Base-by-base conservation (phyloP, 225 moss, liverwort and hornwort species). In the Lunularia cruciata region DNA sequence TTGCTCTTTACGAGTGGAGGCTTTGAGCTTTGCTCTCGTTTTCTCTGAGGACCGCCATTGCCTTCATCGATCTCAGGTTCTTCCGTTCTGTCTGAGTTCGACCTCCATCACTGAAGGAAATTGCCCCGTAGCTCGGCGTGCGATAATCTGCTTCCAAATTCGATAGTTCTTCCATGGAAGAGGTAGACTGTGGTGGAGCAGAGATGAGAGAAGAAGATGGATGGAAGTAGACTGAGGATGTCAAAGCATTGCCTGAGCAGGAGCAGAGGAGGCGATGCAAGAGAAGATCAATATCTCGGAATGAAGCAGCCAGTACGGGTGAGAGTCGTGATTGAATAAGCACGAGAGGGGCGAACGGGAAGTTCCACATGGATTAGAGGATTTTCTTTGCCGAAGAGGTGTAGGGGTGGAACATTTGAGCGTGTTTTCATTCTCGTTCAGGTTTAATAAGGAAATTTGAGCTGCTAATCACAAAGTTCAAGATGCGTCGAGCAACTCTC, bases 401-500 rank as follows among this genome's bases (percentile, higher is more conserved):
- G 53, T 27, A 25, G 25, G 25, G n/a, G 3, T 3, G 53, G 27
- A 26, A 26, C 7, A 53, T 53, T 53, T n/a, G n/a, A n/a, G n/a
- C n/a, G n/a, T n/a, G n/a, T n/a, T n/a, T n/a, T n/a, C n/a, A n/a
- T n/a, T n/a, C n/a, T n/a, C n/a, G n/a, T n/a, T n/a, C n/a, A n/a
- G 23, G 22, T 3, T 53, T 53, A 53, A 26, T 11, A 23, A 53
- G 53, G 53, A 53, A 60, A 45, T n/a, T n/a, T n/a, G n/a, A n/a
- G n/a, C n/a, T n/a, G n/a, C 28, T n/a, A n/a, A n/a, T n/a, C n/a
- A n/a, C n/a, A n/a, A n/a, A n/a, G n/a, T n/a, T n/a, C n/a, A n/a
- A n/a, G n/a, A 85, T 85, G 85, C 81, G 85, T 40, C 85, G 85
- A 54, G 59, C 74, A 28, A 81, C 85, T 14, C 58, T 85, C 52